A percentile compares a stretch with the other conserved stretches of the same genome.
Conservation (phyloP, 345 rosid genomes). For the Crucihimalaya himalaica region DNA sequence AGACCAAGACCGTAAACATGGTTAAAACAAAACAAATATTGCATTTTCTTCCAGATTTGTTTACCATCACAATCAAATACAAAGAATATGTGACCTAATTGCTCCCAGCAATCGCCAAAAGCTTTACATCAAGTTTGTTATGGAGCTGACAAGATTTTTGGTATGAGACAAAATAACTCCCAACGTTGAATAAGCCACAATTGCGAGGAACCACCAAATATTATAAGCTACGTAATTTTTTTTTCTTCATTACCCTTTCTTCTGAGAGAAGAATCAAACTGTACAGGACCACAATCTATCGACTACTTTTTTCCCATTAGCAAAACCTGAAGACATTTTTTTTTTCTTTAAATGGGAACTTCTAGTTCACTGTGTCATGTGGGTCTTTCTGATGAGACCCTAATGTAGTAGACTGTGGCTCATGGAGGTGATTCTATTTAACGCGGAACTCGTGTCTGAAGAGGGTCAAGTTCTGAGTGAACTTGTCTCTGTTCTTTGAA, state of each 20-base stretch:
- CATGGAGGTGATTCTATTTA: conserved; percentile 46
- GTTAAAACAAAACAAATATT: conserved; percentile 4
- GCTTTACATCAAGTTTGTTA: conserved; percentile 24
- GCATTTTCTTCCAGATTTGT: conserved; percentile 27
- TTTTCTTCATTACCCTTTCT: conserved; percentile 21
- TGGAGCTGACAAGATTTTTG: conserved; percentile 15
- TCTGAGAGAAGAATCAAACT: conserved; percentile 22
- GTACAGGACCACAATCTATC: conserved; percentile 35
- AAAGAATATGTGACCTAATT: conserved; percentile 33
- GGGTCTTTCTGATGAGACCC: conserved; percentile 41
- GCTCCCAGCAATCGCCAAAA: conserved; percentile 21
- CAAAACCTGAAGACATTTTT: conserved; percentile 1
- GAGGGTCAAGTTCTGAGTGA: conserved; percentile 84
- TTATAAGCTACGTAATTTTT: conserved; percentile 9
- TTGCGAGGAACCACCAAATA: conserved; percentile 24
- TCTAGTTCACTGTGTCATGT: conserved; percentile 20
- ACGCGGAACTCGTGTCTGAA: conserved; percentile 92
- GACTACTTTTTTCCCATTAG: neutral
- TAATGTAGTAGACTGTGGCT: conserved; percentile 21
- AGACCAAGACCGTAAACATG: neutral
- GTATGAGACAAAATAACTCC: conserved; percentile 11
- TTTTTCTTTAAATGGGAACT: conserved; percentile 7
- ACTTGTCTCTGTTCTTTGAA: conserved; percentile 94
- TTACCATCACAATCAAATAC: conserved; percentile 24
- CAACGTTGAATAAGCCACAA: conserved; percentile 10